Evolutionary conservation across 1,284 basidiomycete genomes (phyloP).

Genomic region (Malassezia sympodialis): DNA sequence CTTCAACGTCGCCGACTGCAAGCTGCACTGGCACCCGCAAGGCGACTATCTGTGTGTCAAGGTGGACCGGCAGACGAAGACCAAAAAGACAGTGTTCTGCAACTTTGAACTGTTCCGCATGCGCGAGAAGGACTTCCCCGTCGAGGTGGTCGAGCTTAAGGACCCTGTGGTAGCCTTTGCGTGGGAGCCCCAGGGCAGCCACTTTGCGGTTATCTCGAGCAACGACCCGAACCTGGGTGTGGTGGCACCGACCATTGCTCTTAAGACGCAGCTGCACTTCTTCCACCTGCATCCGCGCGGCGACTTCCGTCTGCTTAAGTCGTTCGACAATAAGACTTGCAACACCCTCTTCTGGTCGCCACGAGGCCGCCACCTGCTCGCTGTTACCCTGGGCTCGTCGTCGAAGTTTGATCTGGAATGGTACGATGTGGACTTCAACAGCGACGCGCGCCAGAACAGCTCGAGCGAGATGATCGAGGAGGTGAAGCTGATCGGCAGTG

Average conservation of each 20-base stretch:
- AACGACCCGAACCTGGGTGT: slow-evolving; percentile 87
- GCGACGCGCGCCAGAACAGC: slow-evolving; percentile 54
- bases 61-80: slow-evolving; percentile 98
- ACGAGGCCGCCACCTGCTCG: slow-evolving; percentile 84
- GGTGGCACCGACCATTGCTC: slow-evolving; percentile 71
- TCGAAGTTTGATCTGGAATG: slow-evolving; percentile 96
- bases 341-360: slow-evolving; percentile 98
- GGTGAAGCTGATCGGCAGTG: slow-evolving; percentile 69
- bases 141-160: slow-evolving; percentile 95
- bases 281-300: slow-evolving; percentile 94
- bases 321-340: slow-evolving; percentile 72
- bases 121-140: slow-evolving; percentile 93
- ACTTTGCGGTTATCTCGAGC: slow-evolving; percentile 90
- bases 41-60: slow-evolving; percentile 98
- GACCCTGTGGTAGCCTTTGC: slow-evolving; percentile 94
- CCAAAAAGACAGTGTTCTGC: slow-evolving; percentile 96
- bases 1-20: slow-evolving; percentile 97
- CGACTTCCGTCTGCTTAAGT: slow-evolving; percentile 80
- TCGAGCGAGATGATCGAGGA: slow-evolving; percentile 62
- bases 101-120: slow-evolving; percentile 97
- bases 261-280: slow-evolving; percentile 94
- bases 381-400: slow-evolving; percentile 87
- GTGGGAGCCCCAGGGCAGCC: slow-evolving; percentile 93
- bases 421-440: slow-evolving; percentile 93
- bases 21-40: slow-evolving; percentile 97